Base-by-base conservation (phyloP, 2,329 filamentous ascomycete species). In the Colletotrichum tabaci region DNA sequence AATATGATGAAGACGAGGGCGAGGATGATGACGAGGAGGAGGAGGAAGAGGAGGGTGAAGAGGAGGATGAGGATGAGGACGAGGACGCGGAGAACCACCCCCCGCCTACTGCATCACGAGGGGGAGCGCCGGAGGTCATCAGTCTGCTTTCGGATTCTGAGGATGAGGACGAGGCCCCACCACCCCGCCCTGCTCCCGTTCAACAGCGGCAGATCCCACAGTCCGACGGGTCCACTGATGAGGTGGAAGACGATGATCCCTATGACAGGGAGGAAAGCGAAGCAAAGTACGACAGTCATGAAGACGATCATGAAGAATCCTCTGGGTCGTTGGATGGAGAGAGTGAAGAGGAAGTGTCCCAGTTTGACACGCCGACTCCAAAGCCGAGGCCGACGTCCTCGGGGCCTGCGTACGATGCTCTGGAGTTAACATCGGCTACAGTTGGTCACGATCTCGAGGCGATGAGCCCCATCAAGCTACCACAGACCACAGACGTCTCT, bases 121-220 rank as follows among this genome's bases (percentile, higher is more conserved):
- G n/a, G 30, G 71, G 62, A 6, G 56, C 66, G 3, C 67, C 72
- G 10, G 60, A 74, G 44, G 65, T 74, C 18, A 74, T 74, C 42
- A 65, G 61, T 44, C 68, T 74, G 57, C 55, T 74, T 12, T 74
- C 73, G 52, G 73, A 74, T 18, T 74, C 73, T 1, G 73, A 74
- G 18, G 71, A 74, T 30, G 73, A 74, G 7, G 64, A 67, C 16
- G 57, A 64, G 9, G 35, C 52, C 9, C 67, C 64, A 16, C 46
- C 47, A 6, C 61, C 60, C 4, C 63, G 13, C 10, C 57, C 67
- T 30, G 35, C 47, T 21, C 47, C 47, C 23, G 42, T 30, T 38
- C 50, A 47, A 12, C 15, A 44, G 15, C 50, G 49, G 4, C 60
- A 30, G 8, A 15, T 66, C 4, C 71, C 64, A 8, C 73, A 74